phyloP scores from a whole-genome alignment of 805 yeast genomes.

The Cyberlindnera samutprakarnensis region DNA sequence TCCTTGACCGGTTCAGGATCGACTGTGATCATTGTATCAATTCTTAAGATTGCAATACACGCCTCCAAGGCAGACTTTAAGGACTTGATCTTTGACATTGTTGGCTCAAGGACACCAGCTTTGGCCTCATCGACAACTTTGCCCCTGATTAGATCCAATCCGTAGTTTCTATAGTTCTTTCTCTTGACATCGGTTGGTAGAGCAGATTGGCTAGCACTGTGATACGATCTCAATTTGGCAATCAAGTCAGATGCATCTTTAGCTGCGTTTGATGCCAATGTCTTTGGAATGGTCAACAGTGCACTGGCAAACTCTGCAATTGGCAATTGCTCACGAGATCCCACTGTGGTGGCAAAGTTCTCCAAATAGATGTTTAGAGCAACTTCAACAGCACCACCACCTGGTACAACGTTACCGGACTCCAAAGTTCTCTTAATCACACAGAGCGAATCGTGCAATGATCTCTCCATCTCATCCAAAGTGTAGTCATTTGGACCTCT shows the following conservation, averaged over 20 bases:
- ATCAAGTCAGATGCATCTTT: conserved; percentile 93
- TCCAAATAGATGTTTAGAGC: conserved; percentile 93
- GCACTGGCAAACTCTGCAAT: conserved; percentile 96
- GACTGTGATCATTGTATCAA: conserved; percentile 96
- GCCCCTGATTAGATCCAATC: conserved; percentile 86
- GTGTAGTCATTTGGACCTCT: conserved; percentile 96
- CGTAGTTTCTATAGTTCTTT: conserved; percentile 82
- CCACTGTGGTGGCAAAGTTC: conserved; percentile 95
- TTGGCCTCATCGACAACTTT: conserved; percentile 80
- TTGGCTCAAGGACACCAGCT: conserved; percentile 92
- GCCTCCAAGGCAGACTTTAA: conserved; percentile 97
- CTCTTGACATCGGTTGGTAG: conserved; percentile 77
- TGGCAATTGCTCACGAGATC: conserved; percentile 95
- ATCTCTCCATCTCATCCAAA: conserved; percentile 97
- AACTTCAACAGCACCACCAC: conserved; percentile 98
- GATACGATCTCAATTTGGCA: conserved; percentile 93
- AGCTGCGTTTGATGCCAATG: conserved; percentile 95
- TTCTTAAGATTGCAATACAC: conserved; percentile 92
- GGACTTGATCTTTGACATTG: conserved; percentile 85
- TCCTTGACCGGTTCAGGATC: conserved; percentile 92
- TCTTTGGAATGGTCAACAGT: conserved; percentile 87
- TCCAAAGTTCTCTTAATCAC: conserved; percentile 96
- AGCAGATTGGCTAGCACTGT: conserved; percentile 89
- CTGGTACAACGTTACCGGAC: conserved; percentile 92
- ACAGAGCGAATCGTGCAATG: conserved; percentile 86